Base-by-base conservation (phyloP, 2,329 filamentous ascomycete genomes). In the Ambrosiella beaveri region DNA sequence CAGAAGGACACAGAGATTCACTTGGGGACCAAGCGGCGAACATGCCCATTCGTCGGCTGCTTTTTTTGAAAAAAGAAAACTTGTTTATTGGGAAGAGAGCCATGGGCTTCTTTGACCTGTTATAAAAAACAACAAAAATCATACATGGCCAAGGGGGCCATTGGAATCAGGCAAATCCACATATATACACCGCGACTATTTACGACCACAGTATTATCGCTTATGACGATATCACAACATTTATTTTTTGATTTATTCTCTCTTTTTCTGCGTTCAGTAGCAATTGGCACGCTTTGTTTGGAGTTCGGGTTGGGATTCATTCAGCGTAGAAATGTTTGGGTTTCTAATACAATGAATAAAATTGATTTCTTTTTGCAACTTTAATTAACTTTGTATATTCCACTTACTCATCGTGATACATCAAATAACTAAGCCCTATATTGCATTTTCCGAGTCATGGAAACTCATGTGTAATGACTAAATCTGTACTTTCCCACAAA, bases 1-100 rank as follows among this genome's bases (percentile, higher is more conserved):
- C 36, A 17, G 38, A n/a, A 41, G 39, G 17, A n/a, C 17, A 35
- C 35, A 19, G 11, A 35, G 35, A 11, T 51, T 51, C 47, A 51
- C 45, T 57, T 19, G n/a, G 38, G 56, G 41, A 41, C 35, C 41
- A 9, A 40, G 27, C 37, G n/a, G 51, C 53, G 56, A 53, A 58
- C 41, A 58, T 61, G 59, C 51, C 57, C 54, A 56, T 61, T 56
- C 36, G 15, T 54, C 37, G 52, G 37, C 39, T 54, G 35, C 27
- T 36, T 54, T 54, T 38, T 50, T 15, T 50, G 7, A 51, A 51
- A 19, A 50, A 15, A 5, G 11, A 54, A 39, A 39, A 35, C n/a
- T 51, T 17, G 8, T 11, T 51, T 51, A 27, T 51, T 9, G 17
- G 17, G 7, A 27, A 27, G 47, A 19, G 9, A 8, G 11, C n/a